These are phyloP conservation scores for Xylogone sp. DNA, from an alignment of 2,329 filamentous ascomycete species.

Conservation along the genomic window DNA sequence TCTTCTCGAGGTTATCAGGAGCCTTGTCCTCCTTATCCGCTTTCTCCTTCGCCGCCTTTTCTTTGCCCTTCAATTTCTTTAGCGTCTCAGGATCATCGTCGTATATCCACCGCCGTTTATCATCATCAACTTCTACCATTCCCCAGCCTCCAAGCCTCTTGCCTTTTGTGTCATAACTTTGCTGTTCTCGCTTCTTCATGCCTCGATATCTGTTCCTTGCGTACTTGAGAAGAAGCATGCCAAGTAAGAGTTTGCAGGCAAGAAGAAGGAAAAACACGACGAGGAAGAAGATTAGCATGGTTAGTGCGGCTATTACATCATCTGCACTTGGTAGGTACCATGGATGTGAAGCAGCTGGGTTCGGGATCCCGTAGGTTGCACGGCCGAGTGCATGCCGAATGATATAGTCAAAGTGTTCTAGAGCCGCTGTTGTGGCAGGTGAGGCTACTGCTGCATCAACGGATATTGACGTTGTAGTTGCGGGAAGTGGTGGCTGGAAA, in stretches of 20 bases:
- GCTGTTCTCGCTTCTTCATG: constrained; percentile 67
- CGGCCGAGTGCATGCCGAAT: constrained; percentile 75
- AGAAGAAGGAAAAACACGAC: constrained; percentile 81
- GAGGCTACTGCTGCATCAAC: constrained; percentile 61
- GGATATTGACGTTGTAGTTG: constrained; percentile 61
- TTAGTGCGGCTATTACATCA: constrained; percentile 69
- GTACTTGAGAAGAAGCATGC: constrained; percentile 81
- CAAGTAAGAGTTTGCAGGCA: constrained; percentile 78
- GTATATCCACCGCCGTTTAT: constrained; percentile 82
- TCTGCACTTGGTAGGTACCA: constrained; percentile 46
- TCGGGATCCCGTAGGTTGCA: constrained; percentile 57
- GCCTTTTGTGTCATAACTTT: constrained; percentile 64
- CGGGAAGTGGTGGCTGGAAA: constrained; percentile 69
- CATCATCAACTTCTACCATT: constrained; percentile 83
- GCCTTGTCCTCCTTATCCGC: constrained; percentile 43
- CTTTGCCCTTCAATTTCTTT: constrained; percentile 56
- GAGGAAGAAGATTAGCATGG: constrained; percentile 84
- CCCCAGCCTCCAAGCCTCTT: constrained; percentile 79
- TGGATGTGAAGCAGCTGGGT: constrained; percentile 23
- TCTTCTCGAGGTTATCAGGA: constrained; percentile 61
- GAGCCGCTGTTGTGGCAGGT: constrained; percentile 70
- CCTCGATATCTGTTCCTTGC: constrained; percentile 72
- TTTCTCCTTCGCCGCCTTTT: constrained; percentile 58
- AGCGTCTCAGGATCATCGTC: constrained; percentile 75
- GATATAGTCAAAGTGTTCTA: constrained; percentile 74